Conservation (phyloP, 2,329 filamentous ascomycete species). For the Acrocalymma vagum region DNA sequence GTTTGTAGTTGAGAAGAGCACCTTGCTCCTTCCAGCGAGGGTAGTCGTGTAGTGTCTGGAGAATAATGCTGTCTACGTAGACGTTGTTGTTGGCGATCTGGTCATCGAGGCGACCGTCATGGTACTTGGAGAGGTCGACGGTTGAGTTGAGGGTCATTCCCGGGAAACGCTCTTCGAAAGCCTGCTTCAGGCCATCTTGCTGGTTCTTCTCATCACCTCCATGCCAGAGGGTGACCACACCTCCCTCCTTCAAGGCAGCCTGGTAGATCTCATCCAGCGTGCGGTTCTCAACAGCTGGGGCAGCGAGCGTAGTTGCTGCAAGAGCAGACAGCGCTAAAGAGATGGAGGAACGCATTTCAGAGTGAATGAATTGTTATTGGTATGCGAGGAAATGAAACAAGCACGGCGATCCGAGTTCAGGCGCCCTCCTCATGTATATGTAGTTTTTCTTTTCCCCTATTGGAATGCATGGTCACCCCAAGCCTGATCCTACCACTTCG, state of each 20-base stretch:
- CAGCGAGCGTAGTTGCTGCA: no score
- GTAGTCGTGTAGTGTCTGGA: conserved; percentile 63
- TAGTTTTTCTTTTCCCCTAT: no score
- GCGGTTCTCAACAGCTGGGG: conserved; percentile 52
- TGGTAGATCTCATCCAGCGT: conserved; percentile 60
- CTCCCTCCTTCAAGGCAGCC: conserved; percentile 59
- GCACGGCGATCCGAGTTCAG: no score
- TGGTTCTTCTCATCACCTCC: conserved; percentile 58
- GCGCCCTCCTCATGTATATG: no score
- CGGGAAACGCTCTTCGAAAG: conserved; percentile 59
- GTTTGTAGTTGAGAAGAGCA: conserved; percentile 60
- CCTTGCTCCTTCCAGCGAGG: conserved; percentile 60
- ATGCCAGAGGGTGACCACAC: conserved; percentile 57
- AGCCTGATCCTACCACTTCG: no score
- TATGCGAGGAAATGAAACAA: no score
- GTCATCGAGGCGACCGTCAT: conserved; percentile 57
- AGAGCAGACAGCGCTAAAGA: no score
- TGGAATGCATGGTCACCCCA: no score
- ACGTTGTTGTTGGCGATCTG: conserved; percentile 49
- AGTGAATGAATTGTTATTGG: no score
- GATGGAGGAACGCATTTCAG: no score
- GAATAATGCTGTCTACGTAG: conserved; percentile 54
- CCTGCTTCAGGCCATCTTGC: conserved; percentile 50
- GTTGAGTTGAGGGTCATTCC: conserved; percentile 62
- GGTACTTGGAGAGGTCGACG: conserved; percentile 66